A percentile compares a stretch with the other conserved stretches of the same genome.
Evolutionary conservation across 2,329 filamentous ascomycete species (phyloP).

Genomic region (Aotearoamyces nothofagi): DNA sequence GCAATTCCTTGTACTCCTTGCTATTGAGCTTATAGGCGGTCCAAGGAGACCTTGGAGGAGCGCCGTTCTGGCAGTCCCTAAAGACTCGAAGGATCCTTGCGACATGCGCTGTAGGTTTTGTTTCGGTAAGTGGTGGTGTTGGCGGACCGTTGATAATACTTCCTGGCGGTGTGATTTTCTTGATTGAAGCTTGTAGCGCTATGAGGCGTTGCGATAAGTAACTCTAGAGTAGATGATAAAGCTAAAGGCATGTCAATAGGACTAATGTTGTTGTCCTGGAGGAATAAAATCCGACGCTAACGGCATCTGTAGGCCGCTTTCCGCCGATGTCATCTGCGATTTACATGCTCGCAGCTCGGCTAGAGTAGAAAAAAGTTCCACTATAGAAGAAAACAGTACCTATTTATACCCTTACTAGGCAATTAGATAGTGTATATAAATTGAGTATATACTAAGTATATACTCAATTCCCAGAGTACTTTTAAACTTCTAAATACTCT

Average conservation of each 20-base stretch:
- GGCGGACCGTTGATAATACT: slow-evolving; percentile 5
- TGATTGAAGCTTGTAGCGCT: not conserved
- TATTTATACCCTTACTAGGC: too few species aligned
- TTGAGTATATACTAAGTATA: too few species aligned
- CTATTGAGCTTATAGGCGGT: slow-evolving; percentile 5
- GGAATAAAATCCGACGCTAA: too few species aligned
- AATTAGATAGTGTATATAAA: too few species aligned
- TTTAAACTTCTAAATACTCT: too few species aligned
- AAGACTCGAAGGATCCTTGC: slow-evolving; percentile 6
- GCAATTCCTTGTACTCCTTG: slow-evolving; percentile 7
- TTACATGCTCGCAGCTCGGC: too few species aligned
- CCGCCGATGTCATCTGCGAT: too few species aligned
- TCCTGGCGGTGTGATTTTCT: slow-evolving; percentile 6
- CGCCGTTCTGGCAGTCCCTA: slow-evolving; percentile 4
- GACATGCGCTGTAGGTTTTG: slow-evolving; percentile 5
- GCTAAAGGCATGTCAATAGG: too few species aligned
- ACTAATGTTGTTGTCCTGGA: not conserved
- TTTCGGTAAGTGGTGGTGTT: slow-evolving; percentile 6
- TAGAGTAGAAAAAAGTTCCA: too few species aligned
- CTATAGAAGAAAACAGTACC: too few species aligned
- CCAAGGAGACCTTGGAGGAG: slow-evolving; percentile 4
- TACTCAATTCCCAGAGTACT: too few species aligned
- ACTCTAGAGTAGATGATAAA: not conserved
- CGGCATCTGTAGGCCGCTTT: too few species aligned
- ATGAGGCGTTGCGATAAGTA: not conserved